Base-by-base conservation (phyloP, 2,329 filamentous ascomycete species). In the Aspergillus tanneri region DNA sequence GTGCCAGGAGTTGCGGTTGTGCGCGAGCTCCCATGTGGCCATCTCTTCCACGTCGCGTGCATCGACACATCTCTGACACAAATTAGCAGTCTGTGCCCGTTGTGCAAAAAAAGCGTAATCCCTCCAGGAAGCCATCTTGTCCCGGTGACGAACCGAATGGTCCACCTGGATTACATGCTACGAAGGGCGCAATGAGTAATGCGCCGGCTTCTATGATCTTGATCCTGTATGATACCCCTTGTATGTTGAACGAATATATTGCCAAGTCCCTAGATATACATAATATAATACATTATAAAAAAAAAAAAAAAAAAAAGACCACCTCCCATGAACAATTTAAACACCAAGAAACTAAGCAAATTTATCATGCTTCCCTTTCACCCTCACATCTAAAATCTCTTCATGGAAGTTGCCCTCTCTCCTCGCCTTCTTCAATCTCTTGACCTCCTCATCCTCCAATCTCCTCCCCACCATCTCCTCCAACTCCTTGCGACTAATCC, bases 31-130 rank as follows among this genome's bases (percentile, higher is more conserved):
- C 84, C 89, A 0, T 99, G 93, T 60, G 84, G 87, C 0, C 93
- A 99, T 66, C 92, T 97, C 47, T 99, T 91, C 69, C 92, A 99
- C 57, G 86, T 88, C 0, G 86, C 88, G 55, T 99, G 93, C 63
- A 91, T 97, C 55, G 91, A 97, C 63, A 81, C 85, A 18, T 96
- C 93, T 60, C 76, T 97, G 10, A 77, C 80, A 35, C 78, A 84
- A 46, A 86, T 86, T 63, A 95, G 88, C 64, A 95, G 88, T 14
- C 77, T 96, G 2, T 99, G 93, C 62, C 92, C 93, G 0, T 76
- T 95, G 59, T 99, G 93, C 76, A 96, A 96, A 67, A 82, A 85
- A 52, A 88, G 82, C 41, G 88, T 91, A 61, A 72, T 96, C 1
- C 90, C 91, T 5, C 61, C 58, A 73, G 88, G 77, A 14, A 78